Conservation (phyloP, 2,329 filamentous ascomycete species). For the Fusarium decemcellulare region DNA sequence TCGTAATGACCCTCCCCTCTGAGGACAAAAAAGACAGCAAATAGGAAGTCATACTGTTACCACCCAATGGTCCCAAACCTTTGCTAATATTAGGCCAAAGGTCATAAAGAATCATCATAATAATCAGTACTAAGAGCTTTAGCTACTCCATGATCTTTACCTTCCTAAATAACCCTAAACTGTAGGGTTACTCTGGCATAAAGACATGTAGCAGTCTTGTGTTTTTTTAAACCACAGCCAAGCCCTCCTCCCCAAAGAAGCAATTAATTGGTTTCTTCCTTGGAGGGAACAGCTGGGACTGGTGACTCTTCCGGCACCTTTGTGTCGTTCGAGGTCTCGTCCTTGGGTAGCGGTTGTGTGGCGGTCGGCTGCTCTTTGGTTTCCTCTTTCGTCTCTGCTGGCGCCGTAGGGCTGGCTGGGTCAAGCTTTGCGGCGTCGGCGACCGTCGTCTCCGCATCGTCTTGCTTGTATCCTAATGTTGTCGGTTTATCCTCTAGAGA, state of each 20-base stretch:
- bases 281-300: neutral
- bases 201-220: no score
- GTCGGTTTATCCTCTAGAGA: neutral
- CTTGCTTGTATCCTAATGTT: neutral
- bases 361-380: neutral
- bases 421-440: slow-evolving; percentile 5
- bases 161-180: no score
- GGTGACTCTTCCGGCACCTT: neutral
- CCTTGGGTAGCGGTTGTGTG: neutral
- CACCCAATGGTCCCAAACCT: no score
- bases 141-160: neutral
- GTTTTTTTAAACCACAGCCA: no score
- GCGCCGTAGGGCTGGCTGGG: neutral
- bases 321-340: slow-evolving; percentile 3
- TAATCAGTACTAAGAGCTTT: no score
- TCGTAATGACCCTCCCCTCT: neutral
- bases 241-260: neutral
- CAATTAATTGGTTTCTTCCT: slow-evolving; percentile 18
- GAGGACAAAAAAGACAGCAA: no score
- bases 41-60: no score
- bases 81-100: no score
- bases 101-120: no score
- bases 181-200: no score
- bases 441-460: slow-evolving; percentile 3
- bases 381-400: neutral